These are phyloP conservation scores for Aurantiochytrium sp. DNA, from an alignment of 108 stramenopile species.

Conservation along the genomic window DNA sequence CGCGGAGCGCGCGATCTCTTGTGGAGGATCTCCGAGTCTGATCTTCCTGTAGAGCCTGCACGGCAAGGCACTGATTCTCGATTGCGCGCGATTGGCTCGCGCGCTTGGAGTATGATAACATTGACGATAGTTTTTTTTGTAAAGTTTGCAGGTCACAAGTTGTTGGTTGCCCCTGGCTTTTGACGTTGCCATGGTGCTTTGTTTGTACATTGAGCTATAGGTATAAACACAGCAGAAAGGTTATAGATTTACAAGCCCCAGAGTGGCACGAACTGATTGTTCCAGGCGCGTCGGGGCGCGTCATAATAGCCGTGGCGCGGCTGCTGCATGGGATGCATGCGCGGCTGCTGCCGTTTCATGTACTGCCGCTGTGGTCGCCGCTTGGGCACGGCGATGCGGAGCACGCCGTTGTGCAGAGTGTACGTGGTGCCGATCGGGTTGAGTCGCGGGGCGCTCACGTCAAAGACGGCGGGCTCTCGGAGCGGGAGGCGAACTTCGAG, in stretches of 20 bases:
- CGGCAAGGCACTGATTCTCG: too few relatives aligned
- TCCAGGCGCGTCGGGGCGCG: background rate
- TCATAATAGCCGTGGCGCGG: background rate
- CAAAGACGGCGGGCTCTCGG: background rate
- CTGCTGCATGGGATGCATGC: too few relatives aligned
- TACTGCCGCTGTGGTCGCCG: background rate
- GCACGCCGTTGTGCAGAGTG: background rate
- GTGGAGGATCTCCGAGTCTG: background rate
- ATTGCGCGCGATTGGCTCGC: too few relatives aligned
- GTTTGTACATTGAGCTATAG: too few relatives aligned
- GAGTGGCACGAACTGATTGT: background rate
- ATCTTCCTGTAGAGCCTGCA: too few relatives aligned
- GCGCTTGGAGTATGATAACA: too few relatives aligned
- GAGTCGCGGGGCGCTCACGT: background rate
- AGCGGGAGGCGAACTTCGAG: background rate
- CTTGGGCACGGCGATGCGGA: background rate
- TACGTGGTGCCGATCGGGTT: background rate
- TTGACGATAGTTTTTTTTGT: too few relatives aligned
- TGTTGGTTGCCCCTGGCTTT: too few relatives aligned
- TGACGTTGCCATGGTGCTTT: too few relatives aligned
- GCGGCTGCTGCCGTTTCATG: background rate
- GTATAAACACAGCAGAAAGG: background rate
- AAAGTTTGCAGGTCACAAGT: too few relatives aligned
- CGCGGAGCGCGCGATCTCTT: background rate
- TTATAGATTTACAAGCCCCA: background rate